Evolutionary conservation across 148 eudicot species (phyloP).

Genomic region (Vaccinium macrocarpon): DNA sequence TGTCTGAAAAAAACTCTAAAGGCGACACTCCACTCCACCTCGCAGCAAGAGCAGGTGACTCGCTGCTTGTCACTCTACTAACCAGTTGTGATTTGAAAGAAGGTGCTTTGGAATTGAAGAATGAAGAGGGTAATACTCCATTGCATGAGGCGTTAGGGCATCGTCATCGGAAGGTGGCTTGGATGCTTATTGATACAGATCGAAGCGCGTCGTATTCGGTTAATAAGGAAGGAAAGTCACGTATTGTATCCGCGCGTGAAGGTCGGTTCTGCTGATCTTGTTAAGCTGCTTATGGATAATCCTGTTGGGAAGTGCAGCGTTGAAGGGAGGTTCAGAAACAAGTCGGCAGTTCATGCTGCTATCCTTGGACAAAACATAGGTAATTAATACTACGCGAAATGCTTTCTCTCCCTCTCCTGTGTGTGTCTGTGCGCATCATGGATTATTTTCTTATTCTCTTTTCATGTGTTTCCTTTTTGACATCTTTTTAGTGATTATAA

Average conservation of each 20-base stretch:
- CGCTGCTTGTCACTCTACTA: constrained; percentile 1
- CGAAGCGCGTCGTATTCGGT: constrained; percentile 14
- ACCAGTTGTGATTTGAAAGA: constrained; percentile 14
- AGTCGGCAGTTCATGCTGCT: constrained; percentile 34
- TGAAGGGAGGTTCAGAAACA: constrained; percentile 8
- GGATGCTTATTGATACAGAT: constrained; percentile 14
- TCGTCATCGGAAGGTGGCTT: constrained; percentile 25
- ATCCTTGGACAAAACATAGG: constrained; percentile 23
- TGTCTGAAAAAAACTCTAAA: constrained; percentile 24
- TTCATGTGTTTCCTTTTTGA: no score
- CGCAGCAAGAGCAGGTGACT: constrained; percentile 29
- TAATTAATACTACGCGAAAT: not conserved
- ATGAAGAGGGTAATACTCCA: constrained; percentile 24
- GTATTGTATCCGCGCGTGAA: no score
- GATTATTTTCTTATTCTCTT: no score
- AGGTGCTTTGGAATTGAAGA: constrained; percentile 15
- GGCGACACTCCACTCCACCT: constrained; percentile 31
- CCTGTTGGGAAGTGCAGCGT: constrained; percentile 14
- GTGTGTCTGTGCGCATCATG: no score
- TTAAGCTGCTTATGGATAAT: constrained; percentile 24
- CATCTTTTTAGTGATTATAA: no score
- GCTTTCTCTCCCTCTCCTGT: not conserved
- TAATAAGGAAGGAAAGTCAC: constrained; percentile 29
- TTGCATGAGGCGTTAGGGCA: constrained; percentile 30
- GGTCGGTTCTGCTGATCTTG: no score